Evolutionary conservation across 768 basidiomycete genomes (phyloP).

Genomic region (Pleurotus ostreatus): DNA sequence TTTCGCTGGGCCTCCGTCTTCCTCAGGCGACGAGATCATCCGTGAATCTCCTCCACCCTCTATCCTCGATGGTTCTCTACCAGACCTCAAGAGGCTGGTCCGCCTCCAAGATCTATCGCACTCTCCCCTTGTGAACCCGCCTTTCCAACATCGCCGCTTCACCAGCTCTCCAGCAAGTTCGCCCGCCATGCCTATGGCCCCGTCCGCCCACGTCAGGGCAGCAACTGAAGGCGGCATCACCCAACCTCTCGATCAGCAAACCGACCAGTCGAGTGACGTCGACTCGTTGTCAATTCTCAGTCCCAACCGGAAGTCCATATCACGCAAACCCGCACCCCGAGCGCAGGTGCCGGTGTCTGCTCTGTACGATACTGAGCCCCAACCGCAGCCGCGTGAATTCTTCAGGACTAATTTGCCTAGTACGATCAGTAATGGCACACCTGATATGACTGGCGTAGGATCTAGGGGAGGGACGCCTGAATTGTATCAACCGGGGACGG

Average conservation of each 20-base stretch:
- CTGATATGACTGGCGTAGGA: constrained; percentile 70
- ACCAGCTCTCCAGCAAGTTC: constrained; percentile 28
- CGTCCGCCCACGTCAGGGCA: not conserved
- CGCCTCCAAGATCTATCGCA: constrained; percentile 13
- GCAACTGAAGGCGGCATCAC: constrained; percentile 1
- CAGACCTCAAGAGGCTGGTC: constrained; percentile 17
- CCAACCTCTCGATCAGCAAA: not conserved
- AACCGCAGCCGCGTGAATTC: constrained; percentile 15
- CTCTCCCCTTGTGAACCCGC: constrained; percentile 12
- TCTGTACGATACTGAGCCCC: constrained; percentile 36
- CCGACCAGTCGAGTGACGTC: constrained; percentile 14
- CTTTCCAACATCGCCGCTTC: constrained; percentile 29
- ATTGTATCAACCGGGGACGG: not conserved
- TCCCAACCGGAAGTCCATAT: not conserved
- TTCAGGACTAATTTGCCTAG: constrained; percentile 44
- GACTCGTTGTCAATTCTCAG: not conserved
- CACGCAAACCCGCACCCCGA: constrained; percentile 62
- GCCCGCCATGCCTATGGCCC: constrained; percentile 14
- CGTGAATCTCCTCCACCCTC: constrained; percentile 31
- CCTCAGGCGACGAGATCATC: constrained; percentile 20
- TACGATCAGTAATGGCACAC: constrained; percentile 43
- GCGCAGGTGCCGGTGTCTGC: constrained; percentile 63
- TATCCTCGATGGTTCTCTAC: constrained; percentile 17
- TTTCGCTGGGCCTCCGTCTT: constrained; percentile 53
- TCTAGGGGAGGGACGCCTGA: constrained; percentile 27